phyloP scores from a whole-genome alignment of 75 land plant species.

The Ceratopteris richardii region DNA sequence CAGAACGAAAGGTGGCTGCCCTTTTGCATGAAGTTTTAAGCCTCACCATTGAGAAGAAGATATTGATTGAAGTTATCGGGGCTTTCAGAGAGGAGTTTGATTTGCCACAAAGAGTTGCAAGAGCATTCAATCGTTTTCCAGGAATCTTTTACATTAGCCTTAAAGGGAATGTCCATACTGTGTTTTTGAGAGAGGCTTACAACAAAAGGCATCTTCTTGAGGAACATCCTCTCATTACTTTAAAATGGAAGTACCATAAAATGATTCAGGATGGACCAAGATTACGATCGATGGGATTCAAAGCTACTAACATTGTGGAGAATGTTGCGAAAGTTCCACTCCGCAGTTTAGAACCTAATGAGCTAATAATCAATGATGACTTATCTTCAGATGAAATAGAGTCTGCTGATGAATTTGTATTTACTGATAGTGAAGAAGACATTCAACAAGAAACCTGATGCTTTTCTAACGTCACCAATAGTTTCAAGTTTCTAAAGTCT shows the following conservation, averaged over 20 bases:
- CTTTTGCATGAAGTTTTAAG: conserved; percentile 67
- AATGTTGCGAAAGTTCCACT: not conserved
- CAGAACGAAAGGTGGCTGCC: conserved; percentile 76
- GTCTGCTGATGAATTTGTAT: conserved; percentile 2
- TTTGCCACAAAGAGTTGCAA: conserved; percentile 55
- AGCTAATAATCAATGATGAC: not conserved
- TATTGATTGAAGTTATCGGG: conserved; percentile 57
- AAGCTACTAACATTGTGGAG: not conserved
- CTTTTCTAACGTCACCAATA: too few relatives aligned
- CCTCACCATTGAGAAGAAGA: conserved; percentile 66
- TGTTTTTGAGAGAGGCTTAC: conserved; percentile 63
- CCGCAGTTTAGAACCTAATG: not conserved
- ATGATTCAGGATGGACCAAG: conserved; percentile 32
- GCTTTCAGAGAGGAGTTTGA: conserved; percentile 51
- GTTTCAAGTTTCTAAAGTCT: too few relatives aligned
- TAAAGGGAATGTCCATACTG: conserved; percentile 64
- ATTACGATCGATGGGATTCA: not conserved
- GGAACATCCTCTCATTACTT: conserved; percentile 43
- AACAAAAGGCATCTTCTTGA: conserved; percentile 39
- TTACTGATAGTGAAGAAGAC: not conserved
- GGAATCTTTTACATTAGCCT: conserved; percentile 68
- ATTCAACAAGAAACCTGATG: too few relatives aligned
- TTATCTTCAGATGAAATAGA: not conserved
- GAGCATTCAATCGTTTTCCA: conserved; percentile 64
- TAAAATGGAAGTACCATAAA: conserved; percentile 43